A percentile compares a stretch with the other conserved stretches of the same genome.
Evolutionary conservation across 2,329 filamentous ascomycete genomes (phyloP).

Genomic region (Aspergillus cejpii): DNA sequence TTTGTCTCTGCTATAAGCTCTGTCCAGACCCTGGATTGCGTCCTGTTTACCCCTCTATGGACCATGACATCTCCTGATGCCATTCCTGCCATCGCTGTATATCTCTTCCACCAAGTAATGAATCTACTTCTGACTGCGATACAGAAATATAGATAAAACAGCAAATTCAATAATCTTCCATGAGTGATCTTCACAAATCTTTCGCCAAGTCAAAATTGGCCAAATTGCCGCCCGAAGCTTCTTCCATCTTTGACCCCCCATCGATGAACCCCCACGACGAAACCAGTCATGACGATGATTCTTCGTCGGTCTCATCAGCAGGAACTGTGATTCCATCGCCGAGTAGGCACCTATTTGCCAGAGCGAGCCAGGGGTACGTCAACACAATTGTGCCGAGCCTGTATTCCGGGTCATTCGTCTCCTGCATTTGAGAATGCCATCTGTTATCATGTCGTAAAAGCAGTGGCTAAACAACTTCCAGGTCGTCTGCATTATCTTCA

Average conservation of each 20-base stretch:
- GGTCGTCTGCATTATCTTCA: constrained; percentile 49
- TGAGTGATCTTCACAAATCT: constrained; percentile 75
- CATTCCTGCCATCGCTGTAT: background rate
- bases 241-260: constrained; percentile 39
- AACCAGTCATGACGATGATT: constrained; percentile 53
- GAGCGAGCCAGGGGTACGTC: constrained; percentile 56
- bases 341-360: constrained; percentile 65
- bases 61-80: background rate
- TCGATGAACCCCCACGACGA: constrained; percentile 34
- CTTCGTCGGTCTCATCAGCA: constrained; percentile 84
- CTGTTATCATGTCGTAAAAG: background rate
- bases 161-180: constrained; percentile 30
- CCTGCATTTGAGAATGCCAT: too few species aligned
- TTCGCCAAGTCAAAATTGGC: constrained; percentile 71
- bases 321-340: constrained; percentile 82
- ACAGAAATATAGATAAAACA: background rate
- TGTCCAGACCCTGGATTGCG: too few species aligned
- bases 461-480: constrained; percentile 6
- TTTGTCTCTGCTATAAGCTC: too few species aligned
- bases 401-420: background rate
- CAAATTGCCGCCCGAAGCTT: constrained; percentile 53
- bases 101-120: background rate
- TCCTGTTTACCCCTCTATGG: too few species aligned
- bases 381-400: background rate
- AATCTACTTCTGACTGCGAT: background rate